These are phyloP conservation scores for Coemansia sp. DNA, from an alignment of 192 early-diverging fungal species.

Conservation along the genomic window DNA sequence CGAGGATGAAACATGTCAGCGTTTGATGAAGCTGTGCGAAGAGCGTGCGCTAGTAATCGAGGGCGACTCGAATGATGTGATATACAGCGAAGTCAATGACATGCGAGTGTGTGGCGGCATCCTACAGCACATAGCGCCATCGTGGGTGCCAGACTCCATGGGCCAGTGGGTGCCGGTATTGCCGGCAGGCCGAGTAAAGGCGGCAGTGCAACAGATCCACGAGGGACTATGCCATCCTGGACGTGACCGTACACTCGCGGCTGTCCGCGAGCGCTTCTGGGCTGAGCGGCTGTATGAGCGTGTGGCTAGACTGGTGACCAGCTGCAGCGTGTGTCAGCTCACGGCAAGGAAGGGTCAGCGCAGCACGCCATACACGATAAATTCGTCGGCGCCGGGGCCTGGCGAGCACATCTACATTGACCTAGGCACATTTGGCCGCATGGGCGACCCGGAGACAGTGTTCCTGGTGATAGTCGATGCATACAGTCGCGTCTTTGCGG, in stretches of 20 bases:
- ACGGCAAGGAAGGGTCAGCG: not conserved
- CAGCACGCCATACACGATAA: not conserved
- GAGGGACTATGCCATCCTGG: not conserved
- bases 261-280: not conserved
- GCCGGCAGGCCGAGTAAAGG: not conserved
- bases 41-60: not conserved
- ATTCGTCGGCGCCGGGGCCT: not conserved
- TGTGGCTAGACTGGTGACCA: not conserved
- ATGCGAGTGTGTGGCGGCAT: not conserved
- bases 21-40: not conserved
- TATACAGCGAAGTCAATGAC: not conserved
- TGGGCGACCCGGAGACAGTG: not conserved
- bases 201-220: not conserved
- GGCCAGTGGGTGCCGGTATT: slow-evolving; percentile 2
- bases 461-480: not conserved
- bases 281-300: not conserved
- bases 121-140: not conserved
- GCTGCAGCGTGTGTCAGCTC: slow-evolving; percentile 7
- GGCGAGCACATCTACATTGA: slow-evolving; percentile 20
- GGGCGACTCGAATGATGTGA: not conserved
- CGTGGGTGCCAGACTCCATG: not conserved
- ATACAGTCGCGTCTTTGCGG: too few relatives aligned
- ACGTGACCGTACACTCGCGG: not conserved
- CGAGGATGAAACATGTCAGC: not conserved
- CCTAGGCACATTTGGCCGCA: not conserved